These are phyloP conservation scores for Leptographium galeiforme DNA, from an alignment of 2,329 filamentous ascomycete genomes.

Conservation along the genomic window DNA sequence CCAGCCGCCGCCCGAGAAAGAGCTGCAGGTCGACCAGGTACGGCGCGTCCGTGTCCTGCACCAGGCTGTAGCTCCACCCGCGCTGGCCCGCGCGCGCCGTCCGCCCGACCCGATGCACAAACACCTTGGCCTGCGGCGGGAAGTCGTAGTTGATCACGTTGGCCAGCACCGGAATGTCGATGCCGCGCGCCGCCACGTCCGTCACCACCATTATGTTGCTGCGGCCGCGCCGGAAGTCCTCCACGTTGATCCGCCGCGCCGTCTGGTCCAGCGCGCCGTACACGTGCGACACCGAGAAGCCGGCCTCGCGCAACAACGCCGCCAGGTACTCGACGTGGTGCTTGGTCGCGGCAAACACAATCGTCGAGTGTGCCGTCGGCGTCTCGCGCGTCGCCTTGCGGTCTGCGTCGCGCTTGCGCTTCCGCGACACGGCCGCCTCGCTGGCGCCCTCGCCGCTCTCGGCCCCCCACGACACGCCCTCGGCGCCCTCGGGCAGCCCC, in stretches of 20 bases:
- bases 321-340: slow-evolving; percentile 94
- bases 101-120: slow-evolving; percentile 88
- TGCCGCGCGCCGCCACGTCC: slow-evolving; percentile 90
- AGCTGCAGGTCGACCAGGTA: slow-evolving; percentile 90
- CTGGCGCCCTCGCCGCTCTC: neutral
- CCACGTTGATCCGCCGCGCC: slow-evolving; percentile 81
- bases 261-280: slow-evolving; percentile 93
- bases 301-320: slow-evolving; percentile 62
- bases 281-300: slow-evolving; percentile 83
- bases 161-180: slow-evolving; percentile 89
- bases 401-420: slow-evolving; percentile 53
- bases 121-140: slow-evolving; percentile 90
- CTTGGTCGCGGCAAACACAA: slow-evolving; percentile 88
- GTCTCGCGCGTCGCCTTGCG: slow-evolving; percentile 36
- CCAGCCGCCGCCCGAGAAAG: slow-evolving; percentile 74
- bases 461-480: slow-evolving; percentile 16
- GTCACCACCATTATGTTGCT: slow-evolving; percentile 91
- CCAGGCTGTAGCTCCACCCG: slow-evolving; percentile 91
- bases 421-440: slow-evolving; percentile 20
- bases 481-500: slow-evolving; percentile 43
- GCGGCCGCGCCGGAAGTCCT: slow-evolving; percentile 72
- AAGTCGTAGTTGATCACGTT: slow-evolving; percentile 99
- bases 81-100: slow-evolving; percentile 86
- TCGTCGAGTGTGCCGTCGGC: slow-evolving; percentile 82
- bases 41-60: slow-evolving; percentile 75